Evolutionary conservation across 768 basidiomycete species (phyloP), one percentile per base, ranked within the genome.

Genomic region (Kwoniella dejecticola): DNA sequence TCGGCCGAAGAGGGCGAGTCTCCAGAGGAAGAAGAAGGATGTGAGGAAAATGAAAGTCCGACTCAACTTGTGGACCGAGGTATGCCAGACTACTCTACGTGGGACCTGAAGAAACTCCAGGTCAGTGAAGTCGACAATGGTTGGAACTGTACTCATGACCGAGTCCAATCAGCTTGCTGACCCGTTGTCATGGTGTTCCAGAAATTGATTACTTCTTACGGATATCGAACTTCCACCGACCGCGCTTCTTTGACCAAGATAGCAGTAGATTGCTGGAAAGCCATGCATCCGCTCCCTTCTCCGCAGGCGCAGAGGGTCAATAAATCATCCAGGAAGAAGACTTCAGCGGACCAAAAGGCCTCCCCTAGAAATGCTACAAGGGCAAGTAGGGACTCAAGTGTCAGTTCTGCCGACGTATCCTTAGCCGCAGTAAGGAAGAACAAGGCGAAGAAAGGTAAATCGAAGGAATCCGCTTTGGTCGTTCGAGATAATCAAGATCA

Each of bases 21-120:
- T 6, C 19, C 7, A 53, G 44, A 60, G 49, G 60, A 48, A 13
- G 47, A 49, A 17, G 57, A 45, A 21, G 17, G 1, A 21, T 7
- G 5, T n/a, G 41, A 26, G 10, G 21, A 26, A 42, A 49, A 17
- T 21, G 63, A 58, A 31, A 49, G 26, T 33, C 24, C 45, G 21
- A 54, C 49, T 19, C 58, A 70, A 19, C 54, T 70, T n/a, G 13
- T 58, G 6, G 29, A 41, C 8, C 44, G 72, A 23, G 70, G 70
- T 7, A 75, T 75, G 73, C 73, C 73, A 44, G 65, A 72, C 30
- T 75, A 75, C 44, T 49, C 31, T 10, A 36, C 52, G 8, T 72
- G 70, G 73, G 62, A 66, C 0, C 40, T 63, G 5, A 60, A 56
- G 36, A 59, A 65, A 27, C 66, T 74, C 4, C 69, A 74, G 55